phyloP scores from a whole-genome alignment of 202 grass and related monocot species.

The Digitaria exilis region DNA sequence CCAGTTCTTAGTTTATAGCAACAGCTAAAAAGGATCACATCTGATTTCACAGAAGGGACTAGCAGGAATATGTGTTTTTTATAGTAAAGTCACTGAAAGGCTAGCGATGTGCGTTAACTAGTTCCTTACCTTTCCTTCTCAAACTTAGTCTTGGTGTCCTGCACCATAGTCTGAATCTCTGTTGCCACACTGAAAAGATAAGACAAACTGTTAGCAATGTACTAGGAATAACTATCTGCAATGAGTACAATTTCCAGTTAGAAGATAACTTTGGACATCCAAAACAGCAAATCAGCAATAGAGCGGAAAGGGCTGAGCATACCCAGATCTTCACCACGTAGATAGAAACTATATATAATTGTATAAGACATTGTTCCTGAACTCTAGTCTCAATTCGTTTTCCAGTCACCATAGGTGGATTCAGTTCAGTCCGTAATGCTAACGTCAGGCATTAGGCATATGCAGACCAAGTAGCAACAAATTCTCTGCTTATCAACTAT shows the following conservation, averaged over 20 bases:
- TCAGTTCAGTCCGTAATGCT: not conserved
- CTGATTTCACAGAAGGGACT: not conserved
- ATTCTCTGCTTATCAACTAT: not conserved
- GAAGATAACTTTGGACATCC: not conserved
- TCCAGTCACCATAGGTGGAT: not conserved
- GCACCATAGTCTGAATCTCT: slow-evolving; percentile 53
- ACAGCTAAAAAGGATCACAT: not conserved
- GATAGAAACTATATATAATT: too few relatives aligned
- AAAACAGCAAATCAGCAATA: not conserved
- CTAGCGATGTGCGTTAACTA: slow-evolving; percentile 17
- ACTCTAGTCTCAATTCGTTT: not conserved
- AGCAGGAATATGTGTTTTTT: not conserved
- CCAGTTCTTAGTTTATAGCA: not conserved
- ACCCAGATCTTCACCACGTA: not conserved
- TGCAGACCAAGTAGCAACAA: not conserved
- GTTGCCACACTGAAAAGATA: slow-evolving; percentile 57
- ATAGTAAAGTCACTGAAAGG: not conserved
- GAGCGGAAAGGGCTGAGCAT: not conserved
- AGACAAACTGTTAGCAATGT: not conserved
- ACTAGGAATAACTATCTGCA: not conserved
- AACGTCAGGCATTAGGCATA: not conserved
- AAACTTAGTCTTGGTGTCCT: slow-evolving; percentile 60
- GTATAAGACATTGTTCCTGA: slow-evolving; percentile 13
- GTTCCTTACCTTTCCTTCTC: slow-evolving; percentile 70
- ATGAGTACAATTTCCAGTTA: slow-evolving; percentile 3